Conservation (phyloP, 441 rosid species). For the Populus hybrid region DNA sequence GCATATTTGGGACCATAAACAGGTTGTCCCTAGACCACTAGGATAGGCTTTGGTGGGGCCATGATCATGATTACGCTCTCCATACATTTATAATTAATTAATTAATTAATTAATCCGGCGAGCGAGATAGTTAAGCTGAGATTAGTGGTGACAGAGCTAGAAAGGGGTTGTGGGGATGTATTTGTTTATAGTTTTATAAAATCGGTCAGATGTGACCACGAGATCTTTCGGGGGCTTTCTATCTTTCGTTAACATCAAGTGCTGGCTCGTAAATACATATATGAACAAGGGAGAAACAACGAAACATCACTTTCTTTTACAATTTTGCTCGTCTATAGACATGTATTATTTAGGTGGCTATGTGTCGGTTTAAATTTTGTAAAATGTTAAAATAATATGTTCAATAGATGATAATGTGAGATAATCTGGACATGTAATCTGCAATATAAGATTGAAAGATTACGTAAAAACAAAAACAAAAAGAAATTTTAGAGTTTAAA, state of each 20-base stretch:
- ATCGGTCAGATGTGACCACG: constrained; percentile 21
- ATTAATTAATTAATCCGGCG: neutral
- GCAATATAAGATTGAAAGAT: no score
- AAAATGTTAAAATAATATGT: no score
- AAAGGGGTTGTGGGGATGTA: constrained; percentile 16
- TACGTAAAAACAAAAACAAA: no score
- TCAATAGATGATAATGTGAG: no score
- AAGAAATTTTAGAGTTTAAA: no score
- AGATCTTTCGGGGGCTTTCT: constrained; percentile 4
- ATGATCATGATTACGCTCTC: neutral
- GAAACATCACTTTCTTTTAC: neutral
- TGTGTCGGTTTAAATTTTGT: no score
- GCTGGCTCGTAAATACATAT: neutral
- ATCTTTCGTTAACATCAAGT: constrained; percentile 15
- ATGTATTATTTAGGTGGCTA: no score
- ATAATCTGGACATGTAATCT: no score
- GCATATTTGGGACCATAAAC: neutral
- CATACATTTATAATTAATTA: no score
- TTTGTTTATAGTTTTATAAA: constrained; percentile 9
- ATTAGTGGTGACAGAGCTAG: constrained; percentile 5
- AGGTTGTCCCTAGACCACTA: neutral
- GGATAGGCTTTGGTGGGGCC: neutral
- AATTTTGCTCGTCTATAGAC: neutral
- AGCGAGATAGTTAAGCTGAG: neutral
- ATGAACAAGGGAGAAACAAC: neutral